Base-by-base conservation (phyloP, 1,139 yeast species). In the Lodderomyces elongisporus region DNA sequence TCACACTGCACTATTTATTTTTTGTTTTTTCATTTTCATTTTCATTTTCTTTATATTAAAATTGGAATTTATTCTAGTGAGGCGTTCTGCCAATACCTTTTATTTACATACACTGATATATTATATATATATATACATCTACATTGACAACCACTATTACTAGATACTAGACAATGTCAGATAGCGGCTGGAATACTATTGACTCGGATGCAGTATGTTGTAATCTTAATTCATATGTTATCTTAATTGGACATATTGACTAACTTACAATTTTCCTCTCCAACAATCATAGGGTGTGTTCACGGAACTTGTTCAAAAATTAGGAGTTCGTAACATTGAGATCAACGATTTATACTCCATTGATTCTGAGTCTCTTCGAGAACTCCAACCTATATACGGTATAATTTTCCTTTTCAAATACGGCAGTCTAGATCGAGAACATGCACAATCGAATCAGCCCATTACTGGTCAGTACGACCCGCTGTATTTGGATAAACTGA, bases 371-470 rank as follows among this genome's bases (percentile, higher is more conserved):
- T 59, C 75, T 4, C 54, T 77, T 22, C 46, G 45, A 25, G 51
- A 54, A 4, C 42, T 64, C 27, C 55, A 50, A 2, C 80, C 81
- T 1, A 52, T 78, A 1, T 65, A 77, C 46, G 88, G 87, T 5
- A 76, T 77, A 10, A 62, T 80, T 10, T 79, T 80, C 47, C 60
- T 80, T 26, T 81, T 80, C 66, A 77, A 78, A 49, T 80, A 79
- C 48, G 66, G 77, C 6, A 50, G 58, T 21, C 42, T 66, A 7
- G 73, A 66, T 40, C 45, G 62, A 21, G 45, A 51, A 17, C 47
- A 44, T 35, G 61, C 65, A 17, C 41, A 46, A 25, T 35, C 47
- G 29, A 52, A 60, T 38, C 37, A 39, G 34, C 77, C 76, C 6
- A 42, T 63, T 13, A 63, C 58, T 31, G 83, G 82, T 0, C 52